These are phyloP conservation scores for Gossypium anomalum DNA, from an alignment of 345 rosid genomes.

Conservation along the genomic window DNA sequence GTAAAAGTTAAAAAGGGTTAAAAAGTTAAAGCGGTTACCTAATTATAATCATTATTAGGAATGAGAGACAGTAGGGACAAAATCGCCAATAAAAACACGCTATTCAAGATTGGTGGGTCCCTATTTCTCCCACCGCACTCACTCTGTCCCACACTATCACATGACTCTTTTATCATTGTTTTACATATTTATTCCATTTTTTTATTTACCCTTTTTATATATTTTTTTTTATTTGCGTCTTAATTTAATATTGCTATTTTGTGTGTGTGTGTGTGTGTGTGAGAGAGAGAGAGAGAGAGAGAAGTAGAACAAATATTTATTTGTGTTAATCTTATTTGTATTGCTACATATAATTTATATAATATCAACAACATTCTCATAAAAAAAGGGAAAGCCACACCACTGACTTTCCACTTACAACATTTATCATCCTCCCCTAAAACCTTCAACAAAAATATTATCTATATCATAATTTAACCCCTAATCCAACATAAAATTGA, in stretches of 20 bases:
- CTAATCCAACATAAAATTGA: constrained; percentile 30
- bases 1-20: not conserved
- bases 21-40: not conserved
- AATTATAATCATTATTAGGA: not conserved
- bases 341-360: constrained; percentile 16
- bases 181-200: too few species aligned
- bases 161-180: too few species aligned
- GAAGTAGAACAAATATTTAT: not conserved
- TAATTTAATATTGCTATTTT: too few species aligned
- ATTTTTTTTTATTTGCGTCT: too few species aligned
- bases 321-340: constrained; percentile 19
- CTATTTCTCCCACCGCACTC: not conserved
- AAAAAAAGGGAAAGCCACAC: constrained; percentile 29
- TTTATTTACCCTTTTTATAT: too few species aligned
- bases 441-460: constrained; percentile 22
- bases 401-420: constrained; percentile 21
- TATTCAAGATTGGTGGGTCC: not conserved
- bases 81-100: not conserved
- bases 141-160: not conserved
- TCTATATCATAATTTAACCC: constrained; percentile 44
- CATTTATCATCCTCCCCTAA: constrained; percentile 14
- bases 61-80: not conserved
- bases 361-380: constrained; percentile 49
- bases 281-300: too few species aligned
- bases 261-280: too few species aligned